phyloP scores from a whole-genome alignment of 345 rosid genomes.

The Euclidium syriacum region DNA sequence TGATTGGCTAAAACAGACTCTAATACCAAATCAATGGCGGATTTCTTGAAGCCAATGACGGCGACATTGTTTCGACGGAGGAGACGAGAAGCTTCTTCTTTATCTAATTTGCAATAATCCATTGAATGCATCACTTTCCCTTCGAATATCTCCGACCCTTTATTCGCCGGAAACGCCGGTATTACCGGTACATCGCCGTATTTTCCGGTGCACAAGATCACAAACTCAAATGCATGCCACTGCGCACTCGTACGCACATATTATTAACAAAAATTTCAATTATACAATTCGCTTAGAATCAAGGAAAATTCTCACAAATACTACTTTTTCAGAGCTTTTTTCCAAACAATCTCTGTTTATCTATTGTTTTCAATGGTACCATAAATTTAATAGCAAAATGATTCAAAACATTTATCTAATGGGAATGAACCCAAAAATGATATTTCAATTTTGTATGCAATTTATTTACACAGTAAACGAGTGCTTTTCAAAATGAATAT shows the following conservation, averaged over 20 bases:
- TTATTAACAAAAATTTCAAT: neutral
- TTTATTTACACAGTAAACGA: too few species aligned
- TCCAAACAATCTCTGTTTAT: too few species aligned
- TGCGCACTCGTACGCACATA: slow-evolving; percentile 18
- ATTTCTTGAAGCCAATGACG: slow-evolving; percentile 77
- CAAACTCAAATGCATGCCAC: slow-evolving; percentile 78
- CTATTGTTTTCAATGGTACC: too few species aligned
- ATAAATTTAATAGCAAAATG: too few species aligned
- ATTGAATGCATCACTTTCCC: slow-evolving; percentile 71
- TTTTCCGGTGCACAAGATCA: slow-evolving; percentile 70
- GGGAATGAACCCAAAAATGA: too few species aligned
- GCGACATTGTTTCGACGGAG: slow-evolving; percentile 62
- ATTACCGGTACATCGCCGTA: slow-evolving; percentile 70
- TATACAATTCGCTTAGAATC: too few species aligned
- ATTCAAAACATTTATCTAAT: too few species aligned
- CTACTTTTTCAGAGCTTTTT: too few species aligned
- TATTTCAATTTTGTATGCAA: too few species aligned
- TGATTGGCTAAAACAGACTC: slow-evolving; percentile 83
- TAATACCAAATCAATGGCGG: slow-evolving; percentile 85
- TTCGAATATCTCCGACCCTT: slow-evolving; percentile 60
- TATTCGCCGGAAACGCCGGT: slow-evolving; percentile 45
- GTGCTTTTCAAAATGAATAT: too few species aligned
- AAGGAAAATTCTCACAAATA: too few species aligned
- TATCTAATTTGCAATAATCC: slow-evolving; percentile 81
- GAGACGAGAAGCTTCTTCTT: slow-evolving; percentile 50